Evolutionary conservation across 164 flowering plant genomes (phyloP).

Genomic region (Litsea cubeba): DNA sequence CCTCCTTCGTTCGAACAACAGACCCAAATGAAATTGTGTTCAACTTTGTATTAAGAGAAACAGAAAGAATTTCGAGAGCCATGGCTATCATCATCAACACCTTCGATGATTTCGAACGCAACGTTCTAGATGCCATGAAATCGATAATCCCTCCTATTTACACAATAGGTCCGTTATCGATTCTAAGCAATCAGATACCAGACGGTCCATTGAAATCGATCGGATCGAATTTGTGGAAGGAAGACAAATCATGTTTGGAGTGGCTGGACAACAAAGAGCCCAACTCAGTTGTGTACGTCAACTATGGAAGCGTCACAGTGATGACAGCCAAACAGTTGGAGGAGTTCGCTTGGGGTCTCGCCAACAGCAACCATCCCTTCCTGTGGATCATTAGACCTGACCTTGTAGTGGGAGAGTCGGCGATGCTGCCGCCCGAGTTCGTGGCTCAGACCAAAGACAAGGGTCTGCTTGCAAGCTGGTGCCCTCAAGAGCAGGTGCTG

Average conservation of each 20-base stretch:
- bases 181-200: not conserved
- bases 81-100: constrained; percentile 28
- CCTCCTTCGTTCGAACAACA: constrained; percentile 11
- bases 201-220: constrained; percentile 6
- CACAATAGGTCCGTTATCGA: constrained; percentile 11
- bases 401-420: not conserved
- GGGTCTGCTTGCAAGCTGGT: constrained; percentile 25
- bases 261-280: not conserved
- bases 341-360: constrained; percentile 17
- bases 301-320: not conserved
- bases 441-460: constrained; percentile 4
- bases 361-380: constrained; percentile 13
- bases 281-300: constrained; percentile 2
- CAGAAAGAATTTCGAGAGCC: constrained; percentile 16
- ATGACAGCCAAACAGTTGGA: constrained; percentile 8
- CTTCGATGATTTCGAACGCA: constrained; percentile 14
- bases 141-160: constrained; percentile 2
- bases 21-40: constrained; percentile 8
- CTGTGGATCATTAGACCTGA: constrained; percentile 12
- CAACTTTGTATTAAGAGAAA: constrained; percentile 4
- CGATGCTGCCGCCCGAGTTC: constrained; percentile 11
- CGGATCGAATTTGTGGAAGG: constrained; percentile 7
- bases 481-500: constrained; percentile 34
- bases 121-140: constrained; percentile 10
- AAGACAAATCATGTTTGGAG: constrained; percentile 3